phyloP scores from a whole-genome alignment of 2,329 filamentous ascomycete species.

The Phyllosticta citrichinensis region DNA sequence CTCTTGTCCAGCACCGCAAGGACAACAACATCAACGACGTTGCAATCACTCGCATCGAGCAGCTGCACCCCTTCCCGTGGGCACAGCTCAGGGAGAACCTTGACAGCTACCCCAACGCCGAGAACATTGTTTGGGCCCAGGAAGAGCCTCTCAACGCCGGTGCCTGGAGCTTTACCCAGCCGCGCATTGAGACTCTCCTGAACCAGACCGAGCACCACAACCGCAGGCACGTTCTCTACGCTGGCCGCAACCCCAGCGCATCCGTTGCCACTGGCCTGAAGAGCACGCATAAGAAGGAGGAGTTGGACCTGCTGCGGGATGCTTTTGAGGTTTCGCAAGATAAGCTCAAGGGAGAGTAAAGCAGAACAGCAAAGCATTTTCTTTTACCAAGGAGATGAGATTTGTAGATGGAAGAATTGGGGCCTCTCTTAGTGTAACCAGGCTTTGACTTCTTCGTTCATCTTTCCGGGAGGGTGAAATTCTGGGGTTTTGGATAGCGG shows the following conservation, averaged over 20 bases:
- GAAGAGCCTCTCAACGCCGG: conserved; percentile 97
- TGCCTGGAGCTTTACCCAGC: conserved; percentile 95
- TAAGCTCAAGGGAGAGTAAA: conserved; percentile 54
- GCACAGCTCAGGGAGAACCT: conserved; percentile 93
- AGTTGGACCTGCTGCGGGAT: conserved; percentile 66
- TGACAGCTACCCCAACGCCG: conserved; percentile 91
- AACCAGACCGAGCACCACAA: conserved; percentile 90
- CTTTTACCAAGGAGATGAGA: neutral
- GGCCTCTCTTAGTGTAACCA: neutral
- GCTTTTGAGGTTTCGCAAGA: conserved; percentile 55
- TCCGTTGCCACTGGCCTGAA: conserved; percentile 92
- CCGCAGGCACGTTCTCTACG: conserved; percentile 94
- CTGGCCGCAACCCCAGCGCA: conserved; percentile 84
- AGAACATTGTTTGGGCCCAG: conserved; percentile 95
- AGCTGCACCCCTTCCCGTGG: conserved; percentile 99
- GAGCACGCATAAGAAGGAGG: conserved; percentile 79
- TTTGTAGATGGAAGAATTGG: neutral
- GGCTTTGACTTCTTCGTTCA: neutral
- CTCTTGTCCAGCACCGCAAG: conserved; percentile 82
- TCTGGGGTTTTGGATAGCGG: neutral
- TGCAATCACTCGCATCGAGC: conserved; percentile 90
- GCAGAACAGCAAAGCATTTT: neutral
- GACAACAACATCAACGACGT: conserved; percentile 80
- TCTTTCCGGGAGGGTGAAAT: neutral
- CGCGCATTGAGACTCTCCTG: conserved; percentile 89